Evolutionary conservation across 345 rosid genomes (phyloP).

Genomic region (Litchi chinensis): DNA sequence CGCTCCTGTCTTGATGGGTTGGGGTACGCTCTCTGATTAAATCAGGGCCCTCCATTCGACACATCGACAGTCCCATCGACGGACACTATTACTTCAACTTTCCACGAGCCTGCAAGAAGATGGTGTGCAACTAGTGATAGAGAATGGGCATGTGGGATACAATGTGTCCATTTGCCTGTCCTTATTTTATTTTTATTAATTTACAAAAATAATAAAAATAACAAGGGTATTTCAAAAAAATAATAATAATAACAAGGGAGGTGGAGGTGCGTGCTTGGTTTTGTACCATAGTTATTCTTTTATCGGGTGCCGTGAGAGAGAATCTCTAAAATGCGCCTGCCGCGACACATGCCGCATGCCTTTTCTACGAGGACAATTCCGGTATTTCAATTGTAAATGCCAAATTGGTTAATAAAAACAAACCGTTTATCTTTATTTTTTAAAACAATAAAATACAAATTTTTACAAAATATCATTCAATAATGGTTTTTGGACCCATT

Average conservation of each 20-base stretch:
- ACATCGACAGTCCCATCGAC: constrained; percentile 22
- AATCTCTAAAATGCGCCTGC: constrained; percentile 41
- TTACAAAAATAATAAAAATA: not conserved
- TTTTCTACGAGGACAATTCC: constrained; percentile 13
- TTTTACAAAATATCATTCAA: not conserved
- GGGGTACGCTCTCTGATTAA: not conserved
- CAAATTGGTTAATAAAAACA: too few species aligned
- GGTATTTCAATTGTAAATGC: not conserved
- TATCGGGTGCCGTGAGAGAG: constrained; percentile 30
- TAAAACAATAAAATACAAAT: too few species aligned
- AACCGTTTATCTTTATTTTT: not conserved
- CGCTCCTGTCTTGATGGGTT: too few species aligned
- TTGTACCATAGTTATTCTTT: constrained; percentile 23
- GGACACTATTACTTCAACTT: constrained; percentile 20
- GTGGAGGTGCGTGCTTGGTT: constrained; percentile 25
- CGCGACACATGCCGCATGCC: constrained; percentile 25
- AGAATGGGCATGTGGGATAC: not conserved
- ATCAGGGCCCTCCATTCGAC: not conserved
- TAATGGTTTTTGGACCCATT: too few species aligned
- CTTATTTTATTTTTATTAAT: not conserved
- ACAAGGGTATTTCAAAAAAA: too few species aligned
- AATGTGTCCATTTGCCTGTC: not conserved
- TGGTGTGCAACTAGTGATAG: not conserved
- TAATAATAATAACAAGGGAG: not conserved
- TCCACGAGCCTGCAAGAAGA: not conserved